Evolutionary conservation across 805 yeast genomes (phyloP), one percentile per base, ranked within the genome.

Genomic region (Candida chauliodis): DNA sequence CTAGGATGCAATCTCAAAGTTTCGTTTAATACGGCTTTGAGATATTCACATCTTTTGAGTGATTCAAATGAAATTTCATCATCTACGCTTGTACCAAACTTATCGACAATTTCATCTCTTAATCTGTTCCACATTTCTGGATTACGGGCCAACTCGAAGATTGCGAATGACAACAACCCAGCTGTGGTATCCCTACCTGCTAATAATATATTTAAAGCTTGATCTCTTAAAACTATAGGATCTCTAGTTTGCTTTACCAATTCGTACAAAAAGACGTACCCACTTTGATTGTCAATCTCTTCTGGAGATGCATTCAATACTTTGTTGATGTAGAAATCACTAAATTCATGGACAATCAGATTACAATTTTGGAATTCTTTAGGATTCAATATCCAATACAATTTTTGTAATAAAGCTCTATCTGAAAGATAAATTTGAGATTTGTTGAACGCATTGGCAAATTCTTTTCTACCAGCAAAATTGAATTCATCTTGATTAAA

Each of bases 161-260:
- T 41, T 5, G 57, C 40, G n/a, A 51, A 52, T 2, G 63, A 53
- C 28, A 62, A 50, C 22, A 62, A 49, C 16, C 63, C 55, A 8
- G 64, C 61, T 8, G 69, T 62, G 27, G 69, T 62, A 26, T 58
- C 59, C 47, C 69, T 52, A 11, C 66, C 69, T 4, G 69, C 69
- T 21, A 64, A 43, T 55, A 64, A 55, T 25, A 64, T 64, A 40
- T 63, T 63, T 46, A 63, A 56, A 37, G 61, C 51, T 43, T 63
- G 67, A 43, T 63, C 69, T 38, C 61, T 61, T 37, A 64, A 54
- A 3, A 55, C 53, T 43, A 53, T 55, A 8, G 62, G 62, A 45
- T 64, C 51, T 44, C 58, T 54, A 8, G 71, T 64, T 35, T 57
- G 56, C 45, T 63, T 64, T 28, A 53, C 64, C 48, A 64, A 54